Evolutionary conservation across 2,329 filamentous ascomycete genomes (phyloP), one percentile per base, ranked within the genome.

Genomic region (Diaporthe sp.): DNA sequence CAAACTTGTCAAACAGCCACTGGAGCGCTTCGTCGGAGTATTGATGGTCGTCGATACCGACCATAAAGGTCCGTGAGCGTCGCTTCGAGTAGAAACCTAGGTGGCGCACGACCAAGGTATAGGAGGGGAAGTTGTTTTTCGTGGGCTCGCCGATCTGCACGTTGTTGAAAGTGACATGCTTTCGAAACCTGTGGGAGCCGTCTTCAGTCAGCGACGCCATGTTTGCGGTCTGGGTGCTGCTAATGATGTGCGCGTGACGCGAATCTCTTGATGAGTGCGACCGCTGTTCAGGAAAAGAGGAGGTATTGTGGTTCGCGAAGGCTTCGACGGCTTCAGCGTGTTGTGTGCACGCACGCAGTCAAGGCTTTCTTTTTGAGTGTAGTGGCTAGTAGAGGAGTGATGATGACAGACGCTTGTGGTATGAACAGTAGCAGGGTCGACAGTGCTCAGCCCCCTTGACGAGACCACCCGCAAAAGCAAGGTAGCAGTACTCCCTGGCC

Each of bases 1-100:
- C 94, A 72, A 98, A 88, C 84, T 97, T 95, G 79, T 97, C 94
- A 51, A 98, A 90, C 68, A 98, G 88, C 95, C 95, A 98, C 83
- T 97, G 94, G 25, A 98, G 87, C 22, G 96, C 96, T 83, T 96
- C 97, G 76, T 97, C 94, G 9, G 95, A 97, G 83, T 98, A 98
- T 74, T 94, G 91, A 79, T 98, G 95, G 79, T 96, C 94, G 83
- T 98, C 96, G 25, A 96, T 94, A 27, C 96, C 96, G 77, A 96
- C 96, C 81, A 98, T 92, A 79, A 98, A 97, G 12, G 94, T 97
- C 70, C 96, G 92, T 71, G 94, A 97, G 75, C 94, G 90, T 75
- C 95, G 92, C 55, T 71, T 63, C 77, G 92, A 92, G 78, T 94
- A 92, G 83, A 97, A 98, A 77, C 96, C 94, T 78, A 93, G 93